Percentiles rank a stretch among this genome's conserved stretches.
phyloP scores from a whole-genome alignment of 2,329 filamentous ascomycete species.

The Furcasterigmium sp. region DNA sequence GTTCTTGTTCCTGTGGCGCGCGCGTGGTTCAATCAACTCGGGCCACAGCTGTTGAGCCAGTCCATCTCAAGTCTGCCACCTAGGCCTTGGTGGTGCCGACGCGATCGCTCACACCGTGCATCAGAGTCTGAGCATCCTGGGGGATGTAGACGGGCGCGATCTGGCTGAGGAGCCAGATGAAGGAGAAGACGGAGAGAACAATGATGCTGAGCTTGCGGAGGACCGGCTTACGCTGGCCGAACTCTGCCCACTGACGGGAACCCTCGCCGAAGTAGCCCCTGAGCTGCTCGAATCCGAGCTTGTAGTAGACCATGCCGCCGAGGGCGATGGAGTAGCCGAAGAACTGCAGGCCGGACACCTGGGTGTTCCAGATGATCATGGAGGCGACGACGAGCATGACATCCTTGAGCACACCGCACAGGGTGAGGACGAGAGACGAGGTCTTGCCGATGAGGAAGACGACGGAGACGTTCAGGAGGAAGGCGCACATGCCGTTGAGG shows the following conservation, averaged over 20 bases:
- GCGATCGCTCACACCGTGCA: constrained; percentile 27
- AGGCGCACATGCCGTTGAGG: constrained; percentile 72
- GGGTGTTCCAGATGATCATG: constrained; percentile 76
- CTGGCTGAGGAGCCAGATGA: constrained; percentile 67
- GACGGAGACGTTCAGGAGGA: constrained; percentile 78
- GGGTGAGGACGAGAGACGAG: constrained; percentile 78
- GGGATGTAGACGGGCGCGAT: constrained; percentile 57
- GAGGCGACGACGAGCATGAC: constrained; percentile 75
- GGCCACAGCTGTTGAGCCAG: too few species aligned
- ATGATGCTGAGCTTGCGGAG: constrained; percentile 75
- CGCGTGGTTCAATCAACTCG: too few species aligned
- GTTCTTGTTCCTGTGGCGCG: too few species aligned
- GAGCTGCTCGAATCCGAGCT: constrained; percentile 77
- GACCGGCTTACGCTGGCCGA: constrained; percentile 70
- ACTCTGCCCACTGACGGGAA: constrained; percentile 78
- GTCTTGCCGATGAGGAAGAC: constrained; percentile 87
- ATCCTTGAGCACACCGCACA: constrained; percentile 85
- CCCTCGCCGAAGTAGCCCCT: constrained; percentile 72
- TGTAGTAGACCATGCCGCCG: constrained; percentile 77
- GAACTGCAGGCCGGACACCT: constrained; percentile 69
- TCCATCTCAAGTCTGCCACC: neutral
- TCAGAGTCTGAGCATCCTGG: constrained; percentile 44
- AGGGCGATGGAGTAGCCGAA: constrained; percentile 82
- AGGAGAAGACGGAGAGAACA: constrained; percentile 51
- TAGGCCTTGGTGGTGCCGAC: constrained; percentile 14